Evolutionary conservation across 2,329 filamentous ascomycete genomes (phyloP).

Genomic region (Trichoderma sp.): DNA sequence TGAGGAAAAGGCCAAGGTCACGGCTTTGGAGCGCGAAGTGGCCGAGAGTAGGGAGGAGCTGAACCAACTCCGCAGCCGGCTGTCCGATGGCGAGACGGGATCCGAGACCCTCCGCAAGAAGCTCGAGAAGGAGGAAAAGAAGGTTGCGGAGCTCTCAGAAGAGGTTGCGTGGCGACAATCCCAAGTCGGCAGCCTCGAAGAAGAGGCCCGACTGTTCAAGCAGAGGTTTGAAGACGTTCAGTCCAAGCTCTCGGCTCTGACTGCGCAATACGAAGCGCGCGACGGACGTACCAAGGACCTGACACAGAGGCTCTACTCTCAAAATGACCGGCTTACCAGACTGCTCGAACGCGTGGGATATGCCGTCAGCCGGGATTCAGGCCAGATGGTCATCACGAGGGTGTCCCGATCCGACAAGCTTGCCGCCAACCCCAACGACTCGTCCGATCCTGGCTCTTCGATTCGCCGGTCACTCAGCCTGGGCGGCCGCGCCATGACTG

Average conservation of each 20-base stretch:
- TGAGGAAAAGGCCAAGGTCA: conserved; percentile 56
- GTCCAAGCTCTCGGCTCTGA: conserved; percentile 53
- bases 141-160: conserved; percentile 66
- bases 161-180: conserved; percentile 75
- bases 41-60: conserved; percentile 71
- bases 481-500: conserved; percentile 57
- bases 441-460: conserved; percentile 58
- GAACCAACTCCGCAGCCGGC: conserved; percentile 66
- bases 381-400: conserved; percentile 74
- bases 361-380: conserved; percentile 72
- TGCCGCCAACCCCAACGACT: conserved; percentile 58
- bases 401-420: conserved; percentile 61
- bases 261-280: conserved; percentile 66
- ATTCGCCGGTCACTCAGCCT: conserved; percentile 58
- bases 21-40: conserved; percentile 59
- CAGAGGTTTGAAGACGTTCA: conserved; percentile 63
- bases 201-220: conserved; percentile 70
- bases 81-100: conserved; percentile 81
- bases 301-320: conserved; percentile 77
- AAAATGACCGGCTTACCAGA: conserved; percentile 80
- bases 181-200: conserved; percentile 73
- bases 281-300: conserved; percentile 77
- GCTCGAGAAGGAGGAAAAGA: conserved; percentile 74
- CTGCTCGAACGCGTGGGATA: conserved; percentile 88
- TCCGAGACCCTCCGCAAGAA: conserved; percentile 76